These are phyloP conservation scores for Pascua guehoae DNA, from an alignment of 1,284 basidiomycete species.

Conservation along the genomic window DNA sequence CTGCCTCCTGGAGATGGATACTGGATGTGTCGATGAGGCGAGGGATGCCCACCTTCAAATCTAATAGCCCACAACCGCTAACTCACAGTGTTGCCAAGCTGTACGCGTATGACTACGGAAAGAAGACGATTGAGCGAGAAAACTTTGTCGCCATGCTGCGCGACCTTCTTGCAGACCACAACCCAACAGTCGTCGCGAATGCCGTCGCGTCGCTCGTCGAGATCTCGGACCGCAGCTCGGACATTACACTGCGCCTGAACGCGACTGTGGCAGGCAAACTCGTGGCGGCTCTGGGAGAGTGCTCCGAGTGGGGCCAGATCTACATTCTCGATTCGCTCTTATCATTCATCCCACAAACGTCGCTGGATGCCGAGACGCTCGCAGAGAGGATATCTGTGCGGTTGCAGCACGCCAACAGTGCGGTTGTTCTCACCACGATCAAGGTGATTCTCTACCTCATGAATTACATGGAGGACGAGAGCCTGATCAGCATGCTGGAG, in stretches of 20 bases:
- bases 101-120: conserved; percentile 84
- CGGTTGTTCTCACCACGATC: conserved; percentile 89
- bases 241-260: conserved; percentile 51
- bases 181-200: conserved; percentile 96
- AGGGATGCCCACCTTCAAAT: too few relatives aligned
- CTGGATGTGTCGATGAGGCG: too few relatives aligned
- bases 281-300: conserved; percentile 92
- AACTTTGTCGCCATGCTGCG: conserved; percentile 86
- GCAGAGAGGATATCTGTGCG: conserved; percentile 90
- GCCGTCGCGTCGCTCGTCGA: conserved; percentile 93
- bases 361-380: conserved; percentile 86
- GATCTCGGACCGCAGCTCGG: conserved; percentile 62
- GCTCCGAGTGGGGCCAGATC: conserved; percentile 99
- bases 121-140: conserved; percentile 79
- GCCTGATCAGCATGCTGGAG: conserved; percentile 81
- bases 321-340: conserved; percentile 94
- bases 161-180: conserved; percentile 70
- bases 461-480: conserved; percentile 96
- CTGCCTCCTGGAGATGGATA: too few relatives aligned
- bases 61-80: too few relatives aligned
- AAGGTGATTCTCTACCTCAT: conserved; percentile 94
- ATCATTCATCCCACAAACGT: conserved; percentile 83
- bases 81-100: conserved; percentile 73
- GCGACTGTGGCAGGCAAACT: conserved; percentile 61
- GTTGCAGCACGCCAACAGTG: conserved; percentile 90